Conservation (phyloP, 129 eudicot species). For the Flaveria sonorensis region DNA sequence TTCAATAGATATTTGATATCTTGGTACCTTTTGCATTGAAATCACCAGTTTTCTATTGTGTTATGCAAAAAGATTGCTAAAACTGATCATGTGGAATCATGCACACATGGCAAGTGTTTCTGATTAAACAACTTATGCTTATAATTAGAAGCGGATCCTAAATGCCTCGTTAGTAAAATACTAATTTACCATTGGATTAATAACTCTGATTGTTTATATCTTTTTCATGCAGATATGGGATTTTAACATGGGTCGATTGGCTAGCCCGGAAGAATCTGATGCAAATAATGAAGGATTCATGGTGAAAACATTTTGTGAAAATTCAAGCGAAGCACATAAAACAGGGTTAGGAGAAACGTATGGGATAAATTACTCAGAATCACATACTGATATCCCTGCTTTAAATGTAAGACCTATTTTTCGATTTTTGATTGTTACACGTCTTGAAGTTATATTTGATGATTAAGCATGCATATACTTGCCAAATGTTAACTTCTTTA, state of each 20-base stretch:
- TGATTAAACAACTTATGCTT: neutral
- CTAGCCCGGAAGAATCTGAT: slow-evolving; percentile 58
- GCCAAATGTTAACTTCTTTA: slow-evolving; percentile 17
- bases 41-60: neutral
- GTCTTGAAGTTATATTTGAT: neutral
- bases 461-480: neutral
- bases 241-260: slow-evolving; percentile 72
- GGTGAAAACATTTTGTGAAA: slow-evolving; percentile 55
- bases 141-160: neutral
- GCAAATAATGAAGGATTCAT: slow-evolving; percentile 50
- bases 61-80: neutral
- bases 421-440: neutral
- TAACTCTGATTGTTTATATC: neutral
- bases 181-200: neutral
- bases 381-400: slow-evolving; percentile 39
- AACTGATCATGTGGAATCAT: neutral
- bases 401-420: slow-evolving; percentile 48
- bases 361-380: slow-evolving; percentile 39
- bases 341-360: slow-evolving; percentile 46
- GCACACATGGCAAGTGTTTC: neutral
- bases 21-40: neutral
- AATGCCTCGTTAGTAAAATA: neutral
- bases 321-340: slow-evolving; percentile 48
- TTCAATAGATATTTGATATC: neutral
- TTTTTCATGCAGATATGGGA: slow-evolving; percentile 79